These are phyloP conservation scores for Boletus reticuloceps DNA, from an alignment of 768 basidiomycete species.

Conservation along the genomic window DNA sequence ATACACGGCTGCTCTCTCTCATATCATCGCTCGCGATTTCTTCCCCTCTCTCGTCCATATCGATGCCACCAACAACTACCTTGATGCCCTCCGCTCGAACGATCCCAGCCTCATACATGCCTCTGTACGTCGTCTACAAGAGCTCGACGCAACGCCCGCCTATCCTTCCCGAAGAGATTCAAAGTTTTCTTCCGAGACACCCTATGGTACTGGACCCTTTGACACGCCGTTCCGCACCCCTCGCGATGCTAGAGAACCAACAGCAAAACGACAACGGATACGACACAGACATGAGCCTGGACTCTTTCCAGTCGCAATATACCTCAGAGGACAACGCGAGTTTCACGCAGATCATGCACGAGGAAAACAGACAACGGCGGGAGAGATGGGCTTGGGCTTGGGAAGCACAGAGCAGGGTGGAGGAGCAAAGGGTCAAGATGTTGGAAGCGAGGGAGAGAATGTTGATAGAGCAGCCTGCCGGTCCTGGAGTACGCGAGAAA, in stretches of 20 bases:
- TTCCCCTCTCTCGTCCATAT: constrained; percentile 91
- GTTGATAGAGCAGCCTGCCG: constrained; percentile 65
- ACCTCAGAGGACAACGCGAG: constrained; percentile 98
- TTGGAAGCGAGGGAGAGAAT: constrained; percentile 66
- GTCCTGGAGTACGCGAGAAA: constrained; percentile 64
- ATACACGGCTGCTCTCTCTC: constrained; percentile 85
- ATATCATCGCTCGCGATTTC: constrained; percentile 96
- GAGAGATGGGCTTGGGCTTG: constrained; percentile 92
- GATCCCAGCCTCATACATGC: constrained; percentile 76
- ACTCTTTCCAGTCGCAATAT: constrained; percentile 85
- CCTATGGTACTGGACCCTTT: constrained; percentile 53
- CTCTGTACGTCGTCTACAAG: constrained; percentile 71
- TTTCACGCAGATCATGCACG: constrained; percentile 88
- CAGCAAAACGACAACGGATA: constrained; percentile 57
- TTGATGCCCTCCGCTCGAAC: constrained; percentile 72
- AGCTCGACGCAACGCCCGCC: constrained; percentile 53
- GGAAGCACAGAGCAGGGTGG: constrained; percentile 84
- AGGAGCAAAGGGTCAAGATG: constrained; percentile 61
- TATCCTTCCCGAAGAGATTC: constrained; percentile 30
- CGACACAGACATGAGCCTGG: constrained; percentile 65
- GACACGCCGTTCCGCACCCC: constrained; percentile 66
- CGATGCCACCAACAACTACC: constrained; percentile 84
- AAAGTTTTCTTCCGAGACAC: constrained; percentile 61
- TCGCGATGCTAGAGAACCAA: constrained; percentile 39
- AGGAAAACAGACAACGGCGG: constrained; percentile 80